Evolutionary conservation across 805 yeast genomes (phyloP).

Genomic region (Teunomyces atbi): DNA sequence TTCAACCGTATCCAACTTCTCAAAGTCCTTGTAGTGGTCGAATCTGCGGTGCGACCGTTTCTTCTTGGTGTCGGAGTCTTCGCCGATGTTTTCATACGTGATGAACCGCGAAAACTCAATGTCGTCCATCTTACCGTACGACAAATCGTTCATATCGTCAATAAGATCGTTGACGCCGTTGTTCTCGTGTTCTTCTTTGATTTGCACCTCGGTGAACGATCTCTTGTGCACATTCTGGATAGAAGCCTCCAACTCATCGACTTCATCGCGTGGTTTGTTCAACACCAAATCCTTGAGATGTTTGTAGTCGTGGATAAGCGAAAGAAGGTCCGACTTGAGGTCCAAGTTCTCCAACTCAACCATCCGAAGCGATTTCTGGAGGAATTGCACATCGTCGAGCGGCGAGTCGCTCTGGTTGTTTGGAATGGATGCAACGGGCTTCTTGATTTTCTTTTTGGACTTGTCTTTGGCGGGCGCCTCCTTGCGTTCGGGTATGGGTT

Average conservation of each 20-base stretch:
- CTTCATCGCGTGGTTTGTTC: slow-evolving; percentile 6
- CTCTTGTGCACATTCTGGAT: slow-evolving; percentile 14
- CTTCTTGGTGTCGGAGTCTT: slow-evolving; percentile 7
- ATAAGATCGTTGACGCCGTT: slow-evolving; percentile 28
- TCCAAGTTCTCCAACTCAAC: slow-evolving; percentile 34
- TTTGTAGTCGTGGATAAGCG: slow-evolving; percentile 41
- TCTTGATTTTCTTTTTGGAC: slow-evolving; percentile 7
- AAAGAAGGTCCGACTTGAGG: slow-evolving; percentile 33
- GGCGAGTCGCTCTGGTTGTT: not conserved
- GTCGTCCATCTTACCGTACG: slow-evolving; percentile 13
- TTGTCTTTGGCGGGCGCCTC: slow-evolving; percentile 5
- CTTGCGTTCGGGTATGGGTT: slow-evolving; percentile 30
- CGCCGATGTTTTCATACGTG: slow-evolving; percentile 9
- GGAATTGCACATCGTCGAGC: not conserved
- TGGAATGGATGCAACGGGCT: not conserved
- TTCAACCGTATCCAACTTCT: slow-evolving; percentile 14
- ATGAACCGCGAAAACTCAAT: slow-evolving; percentile 1
- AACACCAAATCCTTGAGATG: slow-evolving; percentile 31
- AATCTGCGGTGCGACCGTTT: slow-evolving; percentile 9
- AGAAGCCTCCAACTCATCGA: slow-evolving; percentile 5
- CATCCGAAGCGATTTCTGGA: not conserved
- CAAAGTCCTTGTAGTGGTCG: slow-evolving; percentile 15
- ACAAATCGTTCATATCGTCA: slow-evolving; percentile 26
- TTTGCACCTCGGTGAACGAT: slow-evolving; percentile 18
- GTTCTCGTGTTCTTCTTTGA: slow-evolving; percentile 15